Evolutionary conservation across 148 eudicot species (phyloP), one percentile per base, ranked within the genome.

Genomic region (Chenopodium berlandieri): DNA sequence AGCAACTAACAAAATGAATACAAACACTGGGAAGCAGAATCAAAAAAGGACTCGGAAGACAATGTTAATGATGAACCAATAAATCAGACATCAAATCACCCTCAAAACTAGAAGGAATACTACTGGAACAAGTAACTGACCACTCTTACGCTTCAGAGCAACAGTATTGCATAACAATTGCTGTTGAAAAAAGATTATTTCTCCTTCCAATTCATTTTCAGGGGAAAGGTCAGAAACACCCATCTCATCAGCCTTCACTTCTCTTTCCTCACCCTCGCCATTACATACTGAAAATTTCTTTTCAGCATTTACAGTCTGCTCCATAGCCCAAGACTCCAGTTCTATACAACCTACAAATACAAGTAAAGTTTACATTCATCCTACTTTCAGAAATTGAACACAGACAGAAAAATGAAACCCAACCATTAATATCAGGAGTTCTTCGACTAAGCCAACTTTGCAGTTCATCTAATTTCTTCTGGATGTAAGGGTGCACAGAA

Each of bases 131-230:
- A 77, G 73, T 54, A 16, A 89, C 87, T 85, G 72, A 96, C 99
- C 99, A 78, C 91, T 79, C 64, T 83, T 74, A 76, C 46, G 81
- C 87, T 91, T 96, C 81, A 90, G 87, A 48, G 83, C 81, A 87
- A 88, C 85, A 31, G 93, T 88, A 90, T 87, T 94, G 80, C 75
- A 48, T 67, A 91, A 82, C 72, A 96, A 88, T 62, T 73, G 82
- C 78, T 88, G 87, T 88, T 96, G 99, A 79, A 85, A 84, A 85
- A 79, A 96, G n/a, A 96, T 79, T 50, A 96, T 88, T 82, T 92
- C 99, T 82, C 98, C 99, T 79, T 91, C 98, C 81, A 92, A 89
- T 85, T 94, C 99, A 87, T 89, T 89, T 62, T 82, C 92, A 2
- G 98, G 99, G 76, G 82, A 85, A 65, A 85, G 67, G 76, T 92